Evolutionary conservation across 345 rosid species (phyloP), one percentile per base, ranked within the genome.

Genomic region (Pugionium cornutum): DNA sequence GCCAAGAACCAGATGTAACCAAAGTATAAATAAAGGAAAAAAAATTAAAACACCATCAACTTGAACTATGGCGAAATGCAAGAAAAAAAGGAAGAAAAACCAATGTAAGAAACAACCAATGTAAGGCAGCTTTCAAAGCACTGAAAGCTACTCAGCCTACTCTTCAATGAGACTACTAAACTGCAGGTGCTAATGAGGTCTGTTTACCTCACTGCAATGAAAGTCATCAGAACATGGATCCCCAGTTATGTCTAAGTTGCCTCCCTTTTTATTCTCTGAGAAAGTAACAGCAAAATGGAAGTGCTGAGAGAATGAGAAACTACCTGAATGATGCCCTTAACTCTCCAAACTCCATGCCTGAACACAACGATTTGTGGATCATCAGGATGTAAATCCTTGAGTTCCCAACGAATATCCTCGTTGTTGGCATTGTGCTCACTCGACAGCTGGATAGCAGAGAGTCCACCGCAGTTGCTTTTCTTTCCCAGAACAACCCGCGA

Each of bases 311-410:
- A 30, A 54, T 9, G 31, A 53, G 63, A 69, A 71, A 2, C 25
- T 57, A 87, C 97, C 97, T 92, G 98, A 74, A 92, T 92, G 35
- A 87, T 80, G 51, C 98, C 96, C 70, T 86, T 92, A n/a, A 92
- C 96, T 78, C 91, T 84, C 97, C 98, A 92, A 68, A 86, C 91
- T 59, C 96, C 98, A 76, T 84, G 97, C 77, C 62, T 89, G 39
- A 79, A 84, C 62, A 86, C 86, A 65, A 89, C 97, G 26, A 89
- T 87, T 68, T 89, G 87, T 0, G 96, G 87, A 76, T 92, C 98
- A 81, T 81, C 66, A 29, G 97, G 97, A 74, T 89, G 97, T 25
- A 80, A 77, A 55, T 82, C 92, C 79, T 75, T 83, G 32, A 92
- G 95, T 75, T 92, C 98, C 56, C 74, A 92, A 69, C 96, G 89